These are phyloP conservation scores for Sophora flavescens DNA, from an alignment of 306 rosid genomes.

Conservation along the genomic window DNA sequence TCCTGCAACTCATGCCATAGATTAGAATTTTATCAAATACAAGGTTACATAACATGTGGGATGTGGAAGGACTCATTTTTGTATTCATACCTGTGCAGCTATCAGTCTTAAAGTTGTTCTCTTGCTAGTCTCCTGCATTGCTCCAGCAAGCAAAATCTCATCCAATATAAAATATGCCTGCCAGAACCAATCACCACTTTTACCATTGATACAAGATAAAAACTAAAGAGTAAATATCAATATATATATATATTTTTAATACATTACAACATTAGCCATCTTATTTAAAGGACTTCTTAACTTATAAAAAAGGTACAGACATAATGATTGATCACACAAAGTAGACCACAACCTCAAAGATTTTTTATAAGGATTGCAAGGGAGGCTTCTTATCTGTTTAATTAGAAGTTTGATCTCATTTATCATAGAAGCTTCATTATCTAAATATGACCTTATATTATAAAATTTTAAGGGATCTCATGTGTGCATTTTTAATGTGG, in stretches of 20 bases:
- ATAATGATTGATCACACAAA: not conserved
- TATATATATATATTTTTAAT: too few species aligned
- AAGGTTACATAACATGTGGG: constrained; percentile 2
- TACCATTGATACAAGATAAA: not conserved
- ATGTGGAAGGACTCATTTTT: not conserved
- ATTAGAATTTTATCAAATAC: not conserved
- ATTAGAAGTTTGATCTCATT: not conserved
- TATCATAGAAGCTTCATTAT: too few species aligned
- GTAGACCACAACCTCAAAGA: constrained; percentile 5
- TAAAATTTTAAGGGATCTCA: not conserved
- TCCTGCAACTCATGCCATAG: constrained; percentile 65
- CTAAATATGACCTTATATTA: not conserved
- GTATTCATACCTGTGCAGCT: constrained; percentile 75
- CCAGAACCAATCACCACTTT: constrained; percentile 37
- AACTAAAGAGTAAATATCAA: not conserved
- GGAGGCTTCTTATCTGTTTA: not conserved
- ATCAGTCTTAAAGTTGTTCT: constrained; percentile 75
- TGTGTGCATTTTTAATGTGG: not conserved
- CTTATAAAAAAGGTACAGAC: too few species aligned
- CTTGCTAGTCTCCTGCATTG: constrained; percentile 90
- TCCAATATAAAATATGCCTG: constrained; percentile 90
- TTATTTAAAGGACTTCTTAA: too few species aligned
- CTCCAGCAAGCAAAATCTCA: constrained; percentile 87
- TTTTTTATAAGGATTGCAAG: not conserved
- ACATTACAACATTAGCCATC: not conserved